Evolutionary conservation across 176 grass and related monocot genomes (phyloP).

Genomic region (Calamus simplicifolius): DNA sequence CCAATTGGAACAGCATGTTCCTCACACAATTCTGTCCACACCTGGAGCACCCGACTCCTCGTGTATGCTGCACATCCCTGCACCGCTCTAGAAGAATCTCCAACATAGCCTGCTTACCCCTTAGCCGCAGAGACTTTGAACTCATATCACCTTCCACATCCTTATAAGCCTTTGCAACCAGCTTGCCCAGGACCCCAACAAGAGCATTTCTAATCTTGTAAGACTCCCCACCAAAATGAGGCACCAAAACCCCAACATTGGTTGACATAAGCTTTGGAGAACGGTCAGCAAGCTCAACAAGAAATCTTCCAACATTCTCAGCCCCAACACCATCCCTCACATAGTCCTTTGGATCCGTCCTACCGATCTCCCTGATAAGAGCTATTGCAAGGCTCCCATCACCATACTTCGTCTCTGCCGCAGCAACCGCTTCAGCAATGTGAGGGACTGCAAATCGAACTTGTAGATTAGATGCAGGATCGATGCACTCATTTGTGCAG

Average conservation of each 20-base stretch:
- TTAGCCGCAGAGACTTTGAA: conserved; percentile 53
- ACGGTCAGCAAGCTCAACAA: conserved; percentile 68
- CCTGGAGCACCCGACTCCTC: conserved; percentile 88
- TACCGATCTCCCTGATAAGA: conserved; percentile 81
- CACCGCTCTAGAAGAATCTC: conserved; percentile 89
- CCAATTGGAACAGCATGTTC: conserved; percentile 89
- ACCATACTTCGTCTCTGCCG: conserved; percentile 65
- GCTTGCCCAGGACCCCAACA: conserved; percentile 83
- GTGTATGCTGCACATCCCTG: conserved; percentile 95
- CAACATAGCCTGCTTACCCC: conserved; percentile 86
- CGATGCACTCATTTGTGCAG: conserved; percentile 80
- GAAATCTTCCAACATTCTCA: conserved; percentile 83
- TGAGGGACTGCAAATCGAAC: conserved; percentile 62
- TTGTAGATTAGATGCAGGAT: conserved; percentile 78
- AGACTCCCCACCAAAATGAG: conserved; percentile 93
- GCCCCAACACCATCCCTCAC: conserved; percentile 65
- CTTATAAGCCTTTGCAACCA: conserved; percentile 75
- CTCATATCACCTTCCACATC: conserved; percentile 67
- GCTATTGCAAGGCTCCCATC: conserved; percentile 76
- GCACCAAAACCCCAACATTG: conserved; percentile 76
- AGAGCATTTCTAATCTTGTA: conserved; percentile 99
- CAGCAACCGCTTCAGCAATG: conserved; percentile 67
- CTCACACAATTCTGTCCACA: conserved; percentile 93
- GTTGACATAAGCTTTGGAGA: conserved; percentile 84
- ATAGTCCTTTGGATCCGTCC: conserved; percentile 83